Base-by-base conservation (phyloP, 78 protist species). In the Isochrysis galbana region DNA sequence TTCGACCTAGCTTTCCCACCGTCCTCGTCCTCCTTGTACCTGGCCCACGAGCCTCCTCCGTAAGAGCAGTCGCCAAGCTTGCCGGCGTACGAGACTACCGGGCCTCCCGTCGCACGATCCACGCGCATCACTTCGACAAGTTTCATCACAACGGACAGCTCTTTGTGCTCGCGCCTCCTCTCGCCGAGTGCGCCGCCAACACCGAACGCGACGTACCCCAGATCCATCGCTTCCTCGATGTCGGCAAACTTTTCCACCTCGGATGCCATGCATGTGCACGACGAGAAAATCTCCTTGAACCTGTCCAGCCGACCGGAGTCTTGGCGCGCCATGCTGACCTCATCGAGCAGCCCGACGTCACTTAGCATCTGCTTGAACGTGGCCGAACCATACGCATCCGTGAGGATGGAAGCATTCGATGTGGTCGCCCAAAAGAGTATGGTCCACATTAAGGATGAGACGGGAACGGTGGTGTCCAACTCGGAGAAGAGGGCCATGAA, bases 161-260 rank as follows among this genome's bases (percentile, higher is more conserved):
- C 84, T 25, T 1, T 17, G 46, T 0, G 23, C 26, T 23, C 21
- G 3, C 21, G 44, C 32, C 84, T 17, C 84, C 39, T 77, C 84
- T 77, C 84, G 47, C 84, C 84, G 84, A 77, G 39, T 23, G 39
- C 34, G 46, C 84, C 80, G 80, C 80, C 80, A 34, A 41, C 80
- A 19, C 80, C 80, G 19, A 26, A 26, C 23, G 2, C 5, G 80
- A 1, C 3, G 41, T 17, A 70, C 44, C 80, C 80, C 29, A 3
- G 17, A 2, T 21, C 14, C 29, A 70, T 17, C 41, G 80, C 80
- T 41, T 70, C 41, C 29, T 4, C 80, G 80, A 70, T 34, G 41
- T 70, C 80, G 41, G 41, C 41, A 70, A n/a, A 70, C 47, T 77
- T 10, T 39, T 77, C 84, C 34, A 77, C 19, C 47, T 39, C 46